Percentiles rank a stretch among this genome's conserved stretches.
These are phyloP conservation scores for Cornus kousa DNA, from an alignment of 148 eudicot species.

Conservation along the genomic window DNA sequence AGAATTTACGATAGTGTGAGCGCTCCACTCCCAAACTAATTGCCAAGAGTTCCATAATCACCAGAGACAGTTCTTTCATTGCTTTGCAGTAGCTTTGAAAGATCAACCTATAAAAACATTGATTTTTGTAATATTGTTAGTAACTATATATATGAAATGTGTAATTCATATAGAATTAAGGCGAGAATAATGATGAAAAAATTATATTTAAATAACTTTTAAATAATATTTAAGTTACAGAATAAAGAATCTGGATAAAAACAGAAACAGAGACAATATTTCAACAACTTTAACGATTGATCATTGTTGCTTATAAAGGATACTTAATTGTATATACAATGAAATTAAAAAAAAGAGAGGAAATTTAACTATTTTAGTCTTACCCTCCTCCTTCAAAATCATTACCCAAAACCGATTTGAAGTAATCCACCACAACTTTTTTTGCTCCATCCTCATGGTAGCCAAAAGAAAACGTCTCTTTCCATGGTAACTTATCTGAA, in stretches of 20 bases:
- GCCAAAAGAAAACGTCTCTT: slow-evolving; percentile 41
- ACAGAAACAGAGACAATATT: too few species aligned
- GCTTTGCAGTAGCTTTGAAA: slow-evolving; percentile 46
- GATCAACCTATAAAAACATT: slow-evolving; percentile 21
- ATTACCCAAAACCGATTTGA: slow-evolving; percentile 29
- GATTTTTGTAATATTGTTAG: too few species aligned
- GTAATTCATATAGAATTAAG: too few species aligned
- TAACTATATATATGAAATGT: too few species aligned
- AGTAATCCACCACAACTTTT: slow-evolving; percentile 27
- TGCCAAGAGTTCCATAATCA: slow-evolving; percentile 38
- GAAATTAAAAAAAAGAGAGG: too few species aligned
- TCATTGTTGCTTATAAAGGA: too few species aligned
- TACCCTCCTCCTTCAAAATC: slow-evolving; percentile 35
- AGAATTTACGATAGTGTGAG: slow-evolving; percentile 25
- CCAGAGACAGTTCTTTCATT: slow-evolving; percentile 39
- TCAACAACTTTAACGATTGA: too few species aligned
- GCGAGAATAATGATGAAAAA: too few species aligned
- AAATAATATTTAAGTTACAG: too few species aligned
- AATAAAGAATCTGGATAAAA: too few species aligned
- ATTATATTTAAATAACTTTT: too few species aligned
- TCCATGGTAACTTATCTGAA: slow-evolving; percentile 34
- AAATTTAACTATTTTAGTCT: neutral
- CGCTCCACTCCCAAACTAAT: slow-evolving; percentile 43
- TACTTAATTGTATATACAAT: too few species aligned
- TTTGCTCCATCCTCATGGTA: slow-evolving; percentile 12